Evolutionary conservation across 768 basidiomycete genomes (phyloP).

Genomic region (Boletus coccyginus): DNA sequence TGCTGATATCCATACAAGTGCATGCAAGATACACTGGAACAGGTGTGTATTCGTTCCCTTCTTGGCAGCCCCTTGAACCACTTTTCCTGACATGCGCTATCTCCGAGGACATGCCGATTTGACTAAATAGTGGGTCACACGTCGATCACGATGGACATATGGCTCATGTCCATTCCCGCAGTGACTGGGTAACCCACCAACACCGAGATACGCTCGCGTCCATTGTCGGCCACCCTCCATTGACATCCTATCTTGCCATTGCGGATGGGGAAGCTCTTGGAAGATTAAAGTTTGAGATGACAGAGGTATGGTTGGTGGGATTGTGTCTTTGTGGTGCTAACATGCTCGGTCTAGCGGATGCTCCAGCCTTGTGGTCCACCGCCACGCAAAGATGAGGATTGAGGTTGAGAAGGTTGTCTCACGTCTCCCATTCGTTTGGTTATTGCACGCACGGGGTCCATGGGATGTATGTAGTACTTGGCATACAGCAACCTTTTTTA

Average conservation of each 20-base stretch:
- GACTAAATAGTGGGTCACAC: slow-evolving; percentile 80
- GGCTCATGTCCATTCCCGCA: slow-evolving; percentile 32
- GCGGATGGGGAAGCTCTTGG: slow-evolving; percentile 95
- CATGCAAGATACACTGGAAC: slow-evolving; percentile 97
- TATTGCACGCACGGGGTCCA: too few species aligned
- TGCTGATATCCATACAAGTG: slow-evolving; percentile 46
- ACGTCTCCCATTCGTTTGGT: not conserved
- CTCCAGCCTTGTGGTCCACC: slow-evolving; percentile 93
- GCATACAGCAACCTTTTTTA: not conserved
- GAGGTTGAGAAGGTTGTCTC: not conserved
- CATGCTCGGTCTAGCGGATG: slow-evolving; percentile 61
- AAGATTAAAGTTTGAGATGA: slow-evolving; percentile 89
- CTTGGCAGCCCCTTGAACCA: not conserved
- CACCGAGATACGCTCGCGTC: slow-evolving; percentile 94
- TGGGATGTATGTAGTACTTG: not conserved
- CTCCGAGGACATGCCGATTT: slow-evolving; percentile 86
- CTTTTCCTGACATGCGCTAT: slow-evolving; percentile 10
- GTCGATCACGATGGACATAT: not conserved
- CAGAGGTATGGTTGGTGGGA: slow-evolving; percentile 59
- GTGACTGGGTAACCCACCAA: slow-evolving; percentile 97
- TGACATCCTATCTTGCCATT: slow-evolving; percentile 85
- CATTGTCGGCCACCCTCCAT: slow-evolving; percentile 86
- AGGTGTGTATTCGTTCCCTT: slow-evolving; percentile 46
- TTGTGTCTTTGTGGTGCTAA: slow-evolving; percentile 22
- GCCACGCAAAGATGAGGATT: slow-evolving; percentile 85